Conservation (phyloP, 257 asterid species). For the Phtheirospermum japonicum region DNA sequence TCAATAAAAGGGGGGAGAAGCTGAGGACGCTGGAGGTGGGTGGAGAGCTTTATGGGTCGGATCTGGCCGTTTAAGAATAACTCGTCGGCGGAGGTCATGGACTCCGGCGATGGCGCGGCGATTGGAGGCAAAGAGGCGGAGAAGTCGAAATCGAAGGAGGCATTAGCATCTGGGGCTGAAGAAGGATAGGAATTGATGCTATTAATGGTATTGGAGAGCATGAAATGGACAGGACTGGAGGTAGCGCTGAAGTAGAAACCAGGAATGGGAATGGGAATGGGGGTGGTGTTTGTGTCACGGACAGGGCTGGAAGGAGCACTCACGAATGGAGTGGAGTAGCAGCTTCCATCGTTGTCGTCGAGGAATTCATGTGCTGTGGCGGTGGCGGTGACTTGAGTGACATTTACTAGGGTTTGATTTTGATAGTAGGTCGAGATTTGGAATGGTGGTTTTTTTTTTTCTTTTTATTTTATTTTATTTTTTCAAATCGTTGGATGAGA, state of each 20-base stretch:
- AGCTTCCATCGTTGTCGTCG: slow-evolving; percentile 67
- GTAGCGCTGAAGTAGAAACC: slow-evolving; percentile 77
- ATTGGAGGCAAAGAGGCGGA: slow-evolving; percentile 34
- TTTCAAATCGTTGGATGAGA: too few species aligned
- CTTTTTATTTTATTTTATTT: too few species aligned
- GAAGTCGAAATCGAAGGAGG: slow-evolving; percentile 61
- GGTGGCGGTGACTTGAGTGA: too few species aligned
- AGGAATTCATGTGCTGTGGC: slow-evolving; percentile 23
- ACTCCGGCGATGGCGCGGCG: slow-evolving; percentile 34
- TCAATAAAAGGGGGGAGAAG: slow-evolving; percentile 47
- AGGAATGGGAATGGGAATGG: slow-evolving; percentile 19
- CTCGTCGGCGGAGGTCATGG: slow-evolving; percentile 79
- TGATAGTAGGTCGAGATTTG: too few species aligned
- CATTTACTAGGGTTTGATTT: too few species aligned
- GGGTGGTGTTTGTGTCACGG: slow-evolving; percentile 27
- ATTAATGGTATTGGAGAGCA: slow-evolving; percentile 31
- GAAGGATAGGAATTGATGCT: slow-evolving; percentile 26
- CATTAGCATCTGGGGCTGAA: slow-evolving; percentile 9
- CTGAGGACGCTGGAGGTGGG: slow-evolving; percentile 52
- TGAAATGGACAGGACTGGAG: slow-evolving; percentile 72
- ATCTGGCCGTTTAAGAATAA: slow-evolving; percentile 77
- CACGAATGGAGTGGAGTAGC: slow-evolving; percentile 31
- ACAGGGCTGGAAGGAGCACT: slow-evolving; percentile 82
- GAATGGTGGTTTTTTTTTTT: too few species aligned
- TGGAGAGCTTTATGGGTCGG: slow-evolving; percentile 71